These are phyloP conservation scores for Chytridiales sp. DNA, from an alignment of 371 early-diverging fungal species.

Conservation along the genomic window DNA sequence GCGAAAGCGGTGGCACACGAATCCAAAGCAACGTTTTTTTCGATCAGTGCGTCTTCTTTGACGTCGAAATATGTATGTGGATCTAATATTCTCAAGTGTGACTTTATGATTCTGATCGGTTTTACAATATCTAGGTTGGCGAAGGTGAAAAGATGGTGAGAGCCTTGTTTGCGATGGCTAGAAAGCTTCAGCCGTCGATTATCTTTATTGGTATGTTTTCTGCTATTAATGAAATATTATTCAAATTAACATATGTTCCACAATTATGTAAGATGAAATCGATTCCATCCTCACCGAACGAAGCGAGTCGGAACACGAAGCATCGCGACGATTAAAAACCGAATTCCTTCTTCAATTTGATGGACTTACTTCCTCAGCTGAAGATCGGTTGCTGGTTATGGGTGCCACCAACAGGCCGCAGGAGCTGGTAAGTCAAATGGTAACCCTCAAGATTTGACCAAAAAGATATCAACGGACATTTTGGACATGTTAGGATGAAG, in stretches of 20 bases:
- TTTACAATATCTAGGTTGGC: constrained; percentile 47
- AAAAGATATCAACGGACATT: no score
- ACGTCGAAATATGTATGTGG: constrained; percentile 80
- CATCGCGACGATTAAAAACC: constrained; percentile 75
- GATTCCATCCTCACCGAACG: constrained; percentile 69
- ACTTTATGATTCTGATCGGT: not conserved
- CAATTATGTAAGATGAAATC: constrained; percentile 55
- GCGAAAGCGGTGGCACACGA: constrained; percentile 85
- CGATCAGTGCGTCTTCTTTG: constrained; percentile 89
- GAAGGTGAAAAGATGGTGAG: constrained; percentile 76
- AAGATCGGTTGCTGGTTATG: constrained; percentile 56
- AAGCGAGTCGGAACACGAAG: constrained; percentile 74
- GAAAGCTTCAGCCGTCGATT: constrained; percentile 59
- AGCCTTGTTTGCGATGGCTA: constrained; percentile 63
- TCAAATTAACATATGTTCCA: not conserved
- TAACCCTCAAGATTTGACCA: no score
- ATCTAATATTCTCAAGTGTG: not conserved
- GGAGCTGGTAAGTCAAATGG: constrained; percentile 43
- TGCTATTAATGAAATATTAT: not conserved
- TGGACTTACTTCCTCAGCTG: constrained; percentile 46
- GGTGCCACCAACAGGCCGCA: constrained; percentile 71
- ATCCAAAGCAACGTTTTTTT: constrained; percentile 89
- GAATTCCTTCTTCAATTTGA: constrained; percentile 84
- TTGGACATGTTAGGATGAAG: constrained; percentile 59
- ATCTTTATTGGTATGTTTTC: constrained; percentile 54